Base-by-base conservation (phyloP, 208 protist genomes). In the Trypanosoma boissoni region DNA sequence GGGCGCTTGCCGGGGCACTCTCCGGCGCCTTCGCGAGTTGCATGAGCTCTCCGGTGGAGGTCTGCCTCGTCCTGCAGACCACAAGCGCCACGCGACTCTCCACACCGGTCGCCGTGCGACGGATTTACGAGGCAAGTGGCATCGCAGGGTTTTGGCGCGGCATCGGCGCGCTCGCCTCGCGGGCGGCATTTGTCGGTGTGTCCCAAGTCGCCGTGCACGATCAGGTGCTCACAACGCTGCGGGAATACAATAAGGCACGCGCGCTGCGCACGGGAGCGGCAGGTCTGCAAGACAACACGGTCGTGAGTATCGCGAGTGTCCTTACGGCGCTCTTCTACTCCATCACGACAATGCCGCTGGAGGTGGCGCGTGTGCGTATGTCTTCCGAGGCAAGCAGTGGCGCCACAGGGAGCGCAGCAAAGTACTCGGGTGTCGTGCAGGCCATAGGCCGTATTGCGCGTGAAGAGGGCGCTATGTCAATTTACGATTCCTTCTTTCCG, bases 151-250 rank as follows among this genome's bases (percentile, higher is more conserved):
- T 91, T 68, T 97, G 92, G 92, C 74, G 86, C 29, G 92, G 92
- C 23, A 58, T 88, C 41, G 82, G 83, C 27, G 82, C 89, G 0
- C 80, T 94, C 23, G 68, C 64, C 37, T 84, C 86, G 18, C 86
- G 92, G 61, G 88, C 88, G 9, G 79, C 84, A 8, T 71, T 97
- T 20, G 92, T 95, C 1, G 91, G 90, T 27, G 73, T 92, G 5
- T 80, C 77, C 55, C 92, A 97, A 78, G 92, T 97, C 24, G 88
- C 83, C 26, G 88, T 95, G 52, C 92, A 97, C 65, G 92, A 97
- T 58, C 92, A 97, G 69, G 78, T 91, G 62, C 66, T 94, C 48
- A 90, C 83, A 12, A 78, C 63, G 49, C 72, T 92, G 45, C 82
- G 85, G 54, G 46, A 44, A 3, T 50, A 48, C 39, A 95, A 95